Evolutionary conservation across 1,139 yeast genomes (phyloP).

Genomic region (Saccharomyces hybrid): DNA sequence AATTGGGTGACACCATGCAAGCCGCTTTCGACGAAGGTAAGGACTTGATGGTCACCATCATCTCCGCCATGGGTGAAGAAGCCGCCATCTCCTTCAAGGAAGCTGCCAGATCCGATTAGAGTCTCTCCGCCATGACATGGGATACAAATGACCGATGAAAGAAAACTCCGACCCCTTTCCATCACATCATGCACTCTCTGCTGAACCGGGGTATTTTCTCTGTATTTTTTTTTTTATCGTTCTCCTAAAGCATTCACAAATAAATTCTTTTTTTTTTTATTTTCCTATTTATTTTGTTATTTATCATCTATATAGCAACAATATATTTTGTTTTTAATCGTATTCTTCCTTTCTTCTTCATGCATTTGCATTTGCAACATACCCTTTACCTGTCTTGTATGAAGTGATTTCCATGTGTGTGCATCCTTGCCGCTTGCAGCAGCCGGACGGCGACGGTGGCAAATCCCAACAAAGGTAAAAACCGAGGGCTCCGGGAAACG

Average conservation of each 20-base stretch:
- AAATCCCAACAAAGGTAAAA: background rate
- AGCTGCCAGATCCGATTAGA: slow-evolving; percentile 66
- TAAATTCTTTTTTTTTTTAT: background rate
- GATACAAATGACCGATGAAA: background rate
- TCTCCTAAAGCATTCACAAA: slow-evolving; percentile 1
- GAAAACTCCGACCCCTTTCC: background rate
- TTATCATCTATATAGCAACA: background rate
- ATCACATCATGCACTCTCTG: background rate
- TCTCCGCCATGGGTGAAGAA: slow-evolving; percentile 98
- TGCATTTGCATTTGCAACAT: background rate
- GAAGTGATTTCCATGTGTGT: background rate
- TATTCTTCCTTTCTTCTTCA: background rate
- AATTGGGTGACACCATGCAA: slow-evolving; percentile 88
- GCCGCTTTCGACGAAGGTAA: slow-evolving; percentile 94
- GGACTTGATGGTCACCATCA: slow-evolving; percentile 92
- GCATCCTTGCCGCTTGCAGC: background rate
- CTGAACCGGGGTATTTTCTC: background rate
- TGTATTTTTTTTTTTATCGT: background rate
- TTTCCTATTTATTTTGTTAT: background rate
- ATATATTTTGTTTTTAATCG: background rate
- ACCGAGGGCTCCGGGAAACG: background rate
- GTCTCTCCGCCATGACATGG: background rate
- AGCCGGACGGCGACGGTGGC: background rate
- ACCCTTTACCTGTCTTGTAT: background rate
- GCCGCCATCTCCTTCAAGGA: slow-evolving; percentile 97